Conservation (phyloP, 2,329 filamentous ascomycete species). For the Macrophomina tecta region DNA sequence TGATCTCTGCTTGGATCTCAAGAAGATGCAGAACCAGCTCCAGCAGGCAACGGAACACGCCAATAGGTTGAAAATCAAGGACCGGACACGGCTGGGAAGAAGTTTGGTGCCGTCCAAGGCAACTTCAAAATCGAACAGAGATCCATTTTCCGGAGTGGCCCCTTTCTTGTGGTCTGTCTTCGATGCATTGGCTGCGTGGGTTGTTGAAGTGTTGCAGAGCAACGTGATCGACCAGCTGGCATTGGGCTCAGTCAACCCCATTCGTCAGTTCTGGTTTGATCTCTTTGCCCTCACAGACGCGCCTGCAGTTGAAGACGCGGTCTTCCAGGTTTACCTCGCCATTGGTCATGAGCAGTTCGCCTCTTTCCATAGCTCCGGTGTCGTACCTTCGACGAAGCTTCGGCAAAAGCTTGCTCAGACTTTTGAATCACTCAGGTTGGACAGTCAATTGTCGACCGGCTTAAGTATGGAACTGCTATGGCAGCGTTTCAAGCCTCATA, state of each 20-base stretch:
- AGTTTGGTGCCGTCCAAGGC: constrained; percentile 29
- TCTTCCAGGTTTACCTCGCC: constrained; percentile 61
- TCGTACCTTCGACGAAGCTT: constrained; percentile 35
- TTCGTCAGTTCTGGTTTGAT: constrained; percentile 55
- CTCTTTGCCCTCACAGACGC: constrained; percentile 40
- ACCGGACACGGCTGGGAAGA: constrained; percentile 32
- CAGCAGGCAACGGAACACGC: background rate
- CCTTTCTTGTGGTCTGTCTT: constrained; percentile 29
- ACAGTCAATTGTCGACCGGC: constrained; percentile 76
- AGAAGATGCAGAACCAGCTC: constrained; percentile 15
- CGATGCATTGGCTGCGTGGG: constrained; percentile 22
- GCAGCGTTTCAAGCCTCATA: constrained; percentile 70
- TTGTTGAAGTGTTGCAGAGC: constrained; percentile 15
- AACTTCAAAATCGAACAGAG: constrained; percentile 26
- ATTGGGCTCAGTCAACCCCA: constrained; percentile 34
- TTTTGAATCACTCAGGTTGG: constrained; percentile 63
- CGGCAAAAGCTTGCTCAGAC: constrained; percentile 35
- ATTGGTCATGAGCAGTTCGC: constrained; percentile 37
- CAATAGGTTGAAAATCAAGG: constrained; percentile 23
- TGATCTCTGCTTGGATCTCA: constrained; percentile 20
- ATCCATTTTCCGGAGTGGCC: constrained; percentile 30
- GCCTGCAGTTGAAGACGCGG: constrained; percentile 56
- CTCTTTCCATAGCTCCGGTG: constrained; percentile 19
- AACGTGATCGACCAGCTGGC: constrained; percentile 18
- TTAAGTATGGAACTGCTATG: constrained; percentile 82